Base-by-base conservation (phyloP, 169 alveolate genomes). In the Theileria sp. region DNA sequence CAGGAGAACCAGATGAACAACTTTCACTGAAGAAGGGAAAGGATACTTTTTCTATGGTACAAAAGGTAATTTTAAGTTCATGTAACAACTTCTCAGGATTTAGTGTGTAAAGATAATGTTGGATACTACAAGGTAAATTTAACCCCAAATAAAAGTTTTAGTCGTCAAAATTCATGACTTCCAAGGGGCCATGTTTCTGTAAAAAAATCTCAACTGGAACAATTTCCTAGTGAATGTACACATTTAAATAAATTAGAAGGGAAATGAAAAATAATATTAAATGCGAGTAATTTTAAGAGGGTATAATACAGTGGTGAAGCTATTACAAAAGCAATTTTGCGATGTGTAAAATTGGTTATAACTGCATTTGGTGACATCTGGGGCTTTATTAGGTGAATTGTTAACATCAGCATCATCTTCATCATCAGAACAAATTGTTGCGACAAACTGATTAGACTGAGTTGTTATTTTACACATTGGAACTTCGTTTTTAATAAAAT, bases 31-130 rank as follows among this genome's bases (percentile, higher is more conserved):
- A 89, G 68, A 84, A 92, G 7, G 93, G 93, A 23, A 89, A 89
- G 67, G 93, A 89, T 69, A 89, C 94, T 13, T 89, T 89, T 77
- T 80, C 74, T 23, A 86, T 87, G 44, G 94, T 89, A 7, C 94
- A 89, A 79, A 77, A 77, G 83, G 91, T 85, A 66, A 10, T 56
- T 36, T 28, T 62, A 12, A 60, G 15, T 3, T 1, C 3, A 0
- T 12, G 36, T 54, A 23, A 19, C 25, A 51, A 5, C 25, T 30
- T 30, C 38, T 12, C 65, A 85, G 91, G 91, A 85, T 9, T 78
- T 85, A 13, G 65, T 65, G 49, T 85, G 91, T 51, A 25, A 30
- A n/a, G 80, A 85, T 58, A 72, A 58, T 21, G 32, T 71, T 23
- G 91, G 85, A 34, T 85, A 79, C 81, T 85, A 78, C 80, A 85